Percentiles rank a stretch among this genome's conserved stretches.
Evolutionary conservation across 1,284 basidiomycete genomes (phyloP).

Genomic region (Anthracocystis setariae): DNA sequence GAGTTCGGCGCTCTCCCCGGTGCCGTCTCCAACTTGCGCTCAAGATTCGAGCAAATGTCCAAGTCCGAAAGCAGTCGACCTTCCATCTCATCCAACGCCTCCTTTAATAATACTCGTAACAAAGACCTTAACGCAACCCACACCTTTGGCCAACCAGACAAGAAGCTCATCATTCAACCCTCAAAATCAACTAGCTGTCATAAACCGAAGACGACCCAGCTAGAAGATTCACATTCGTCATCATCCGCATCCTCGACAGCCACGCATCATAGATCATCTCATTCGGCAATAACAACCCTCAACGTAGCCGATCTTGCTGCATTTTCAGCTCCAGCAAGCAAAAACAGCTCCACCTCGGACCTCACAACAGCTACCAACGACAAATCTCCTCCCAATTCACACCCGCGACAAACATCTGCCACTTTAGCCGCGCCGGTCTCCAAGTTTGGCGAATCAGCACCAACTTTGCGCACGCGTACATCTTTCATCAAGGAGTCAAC

Average conservation of each 20-base stretch:
- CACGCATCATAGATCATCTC: background rate
- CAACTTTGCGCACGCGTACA: conserved; percentile 13
- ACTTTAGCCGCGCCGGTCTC: conserved; percentile 5
- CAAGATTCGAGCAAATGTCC: conserved; percentile 51
- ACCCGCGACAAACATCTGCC: conserved; percentile 12
- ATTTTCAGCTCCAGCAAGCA: conserved; percentile 12
- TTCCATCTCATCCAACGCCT: conserved; percentile 1
- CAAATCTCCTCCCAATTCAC: conserved; percentile 5
- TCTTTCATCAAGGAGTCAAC: conserved; percentile 14
- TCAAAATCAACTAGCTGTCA: background rate
- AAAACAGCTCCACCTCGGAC: conserved; percentile 27
- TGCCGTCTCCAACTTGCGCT: conserved; percentile 44
- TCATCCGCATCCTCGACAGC: conserved; percentile 1
- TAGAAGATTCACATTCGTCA: conserved; percentile 7
- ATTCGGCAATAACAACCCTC: conserved; percentile 11
- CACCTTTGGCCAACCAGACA: conserved; percentile 37
- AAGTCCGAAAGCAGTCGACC: conserved; percentile 44
- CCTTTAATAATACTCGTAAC: conserved; percentile 8
- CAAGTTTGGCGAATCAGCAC: conserved; percentile 31
- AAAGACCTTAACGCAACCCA: conserved; percentile 36
- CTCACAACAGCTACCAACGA: conserved; percentile 1
- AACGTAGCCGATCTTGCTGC: conserved; percentile 20
- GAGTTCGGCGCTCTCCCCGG: conserved; percentile 45
- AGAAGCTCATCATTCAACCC: conserved; percentile 30
- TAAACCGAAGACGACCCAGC: conserved; percentile 21